phyloP scores from a whole-genome alignment of 176 grass and related monocot species.

The Bothriochloa decipiens region DNA sequence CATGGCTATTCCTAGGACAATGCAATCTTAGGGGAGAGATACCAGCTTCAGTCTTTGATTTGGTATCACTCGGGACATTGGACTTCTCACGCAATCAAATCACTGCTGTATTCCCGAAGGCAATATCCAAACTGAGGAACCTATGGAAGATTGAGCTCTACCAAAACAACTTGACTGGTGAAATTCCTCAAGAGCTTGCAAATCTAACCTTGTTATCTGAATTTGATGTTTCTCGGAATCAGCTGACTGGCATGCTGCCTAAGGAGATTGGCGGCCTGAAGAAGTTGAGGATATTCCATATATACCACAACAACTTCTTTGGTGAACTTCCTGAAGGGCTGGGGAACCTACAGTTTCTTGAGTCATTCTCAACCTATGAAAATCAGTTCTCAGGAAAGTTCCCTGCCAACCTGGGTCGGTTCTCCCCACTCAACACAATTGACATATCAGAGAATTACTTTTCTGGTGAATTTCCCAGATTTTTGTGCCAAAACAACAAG shows the following conservation, averaged over 20 bases:
- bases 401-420: slow-evolving; percentile 66
- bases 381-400: slow-evolving; percentile 86
- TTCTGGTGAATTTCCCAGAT: slow-evolving; percentile 83
- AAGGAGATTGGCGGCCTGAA: slow-evolving; percentile 64
- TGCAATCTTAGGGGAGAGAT: slow-evolving; percentile 85
- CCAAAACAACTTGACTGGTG: slow-evolving; percentile 90
- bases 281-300: slow-evolving; percentile 78
- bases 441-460: slow-evolving; percentile 98
- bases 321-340: slow-evolving; percentile 79
- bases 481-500: slow-evolving; percentile 76
- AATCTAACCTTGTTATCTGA: slow-evolving; percentile 66
- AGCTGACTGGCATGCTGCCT: slow-evolving; percentile 67
- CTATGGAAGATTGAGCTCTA: slow-evolving; percentile 97
- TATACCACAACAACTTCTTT: slow-evolving; percentile 76
- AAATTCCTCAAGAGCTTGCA: slow-evolving; percentile 76
- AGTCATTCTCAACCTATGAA: slow-evolving; percentile 87
- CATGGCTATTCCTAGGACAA: slow-evolving; percentile 81
- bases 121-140: slow-evolving; percentile 72
- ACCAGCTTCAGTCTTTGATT: slow-evolving; percentile 66
- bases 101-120: slow-evolving; percentile 63
- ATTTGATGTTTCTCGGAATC: slow-evolving; percentile 94
- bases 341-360: slow-evolving; percentile 72
- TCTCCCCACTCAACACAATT: slow-evolving; percentile 74
- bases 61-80: slow-evolving; percentile 70
- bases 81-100: slow-evolving; percentile 95